Base-by-base conservation (phyloP, 2,329 filamentous ascomycete species). In the Hymenoscyphus infarciens region DNA sequence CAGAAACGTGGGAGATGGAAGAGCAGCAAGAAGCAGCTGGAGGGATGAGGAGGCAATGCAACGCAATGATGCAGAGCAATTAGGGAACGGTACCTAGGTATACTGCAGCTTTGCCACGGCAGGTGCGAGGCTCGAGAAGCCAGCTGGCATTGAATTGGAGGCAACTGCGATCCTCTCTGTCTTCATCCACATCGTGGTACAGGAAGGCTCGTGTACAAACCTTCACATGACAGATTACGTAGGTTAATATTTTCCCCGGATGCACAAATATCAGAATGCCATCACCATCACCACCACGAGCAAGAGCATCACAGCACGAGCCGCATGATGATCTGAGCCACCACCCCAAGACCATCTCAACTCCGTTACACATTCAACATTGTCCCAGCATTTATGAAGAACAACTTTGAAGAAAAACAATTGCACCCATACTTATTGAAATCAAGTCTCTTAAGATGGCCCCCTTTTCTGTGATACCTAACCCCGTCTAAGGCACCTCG, bases 41-140 rank as follows among this genome's bases (percentile, higher is more conserved):
- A 31, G 19, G n/a, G 45, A 29, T 5, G 25, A 22, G 5, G 52
- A 54, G 52, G 29, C 16, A 31, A 54, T 54, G 52, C 42, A 49
- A 10, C 6, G 25, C 15, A 54, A 31, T 5, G 31, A 10, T 7
- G 5, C 16, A 33, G 53, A 29, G 11, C 10, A 33, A 5, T 19
- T 19, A 19, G 45, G 22, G 19, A 52, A 52, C 16, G 35, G 19
- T 52, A 19, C 42, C 42, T 49, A 19, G 7, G 8, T 49, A 49
- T 5, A 25, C 45, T 22, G n/a, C 42, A 49, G 42, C 35, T 57
- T 39, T 35, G 31, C 33, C 22, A 35, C 16, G 33, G 56, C 56
- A 57, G 22, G 56, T 39, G 56, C 56, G 55, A 57, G 55, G 55
- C 31, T 57, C 22, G 15, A 39, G 7, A n/a, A 19, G 16, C 16